These are phyloP conservation scores for Mycosarcoma maydis DNA, from an alignment of 1,284 basidiomycete genomes.

Conservation along the genomic window DNA sequence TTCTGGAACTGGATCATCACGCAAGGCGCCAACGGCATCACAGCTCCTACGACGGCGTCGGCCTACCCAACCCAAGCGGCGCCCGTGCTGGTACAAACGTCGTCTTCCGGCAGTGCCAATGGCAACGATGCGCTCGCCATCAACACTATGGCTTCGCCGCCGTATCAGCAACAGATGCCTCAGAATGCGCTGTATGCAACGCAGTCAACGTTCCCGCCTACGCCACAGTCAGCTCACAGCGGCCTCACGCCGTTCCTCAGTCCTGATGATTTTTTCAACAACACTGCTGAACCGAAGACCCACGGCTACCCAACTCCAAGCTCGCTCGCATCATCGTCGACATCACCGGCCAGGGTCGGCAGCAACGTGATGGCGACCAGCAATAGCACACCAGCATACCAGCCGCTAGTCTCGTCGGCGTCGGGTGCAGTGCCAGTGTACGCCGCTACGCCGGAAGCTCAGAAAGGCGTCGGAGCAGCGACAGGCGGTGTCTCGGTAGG, in stretches of 20 bases:
- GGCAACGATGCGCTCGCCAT: not conserved
- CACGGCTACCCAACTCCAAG: conserved; percentile 28
- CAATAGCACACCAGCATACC: too few relatives aligned
- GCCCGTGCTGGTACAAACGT: conserved; percentile 21
- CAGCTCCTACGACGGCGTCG: conserved; percentile 7
- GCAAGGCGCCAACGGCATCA: conserved; percentile 49
- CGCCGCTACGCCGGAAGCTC: conserved; percentile 4
- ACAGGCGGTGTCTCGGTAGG: conserved; percentile 23
- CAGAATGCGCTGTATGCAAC: conserved; percentile 3
- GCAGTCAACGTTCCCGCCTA: conserved; percentile 13
- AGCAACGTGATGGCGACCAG: not conserved
- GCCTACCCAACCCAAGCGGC: conserved; percentile 3
- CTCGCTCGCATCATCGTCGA: conserved; percentile 15
- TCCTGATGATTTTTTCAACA: conserved; percentile 34
- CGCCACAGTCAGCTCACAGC: conserved; percentile 19
- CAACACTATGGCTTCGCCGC: not conserved
- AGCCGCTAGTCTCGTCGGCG: not conserved
- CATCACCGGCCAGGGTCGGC: conserved; percentile 1
- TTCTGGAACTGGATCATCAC: conserved; percentile 62
- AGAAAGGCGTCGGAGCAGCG: not conserved
- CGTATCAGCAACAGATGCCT: not conserved
- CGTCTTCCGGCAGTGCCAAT: not conserved
- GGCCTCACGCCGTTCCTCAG: conserved; percentile 40
- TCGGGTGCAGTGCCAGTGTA: not conserved
- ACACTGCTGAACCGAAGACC: conserved; percentile 1